A percentile compares a stretch with the other conserved stretches of the same genome.
phyloP scores from a whole-genome alignment of 805 yeast species.

The Cyberlindnera maclurae region DNA sequence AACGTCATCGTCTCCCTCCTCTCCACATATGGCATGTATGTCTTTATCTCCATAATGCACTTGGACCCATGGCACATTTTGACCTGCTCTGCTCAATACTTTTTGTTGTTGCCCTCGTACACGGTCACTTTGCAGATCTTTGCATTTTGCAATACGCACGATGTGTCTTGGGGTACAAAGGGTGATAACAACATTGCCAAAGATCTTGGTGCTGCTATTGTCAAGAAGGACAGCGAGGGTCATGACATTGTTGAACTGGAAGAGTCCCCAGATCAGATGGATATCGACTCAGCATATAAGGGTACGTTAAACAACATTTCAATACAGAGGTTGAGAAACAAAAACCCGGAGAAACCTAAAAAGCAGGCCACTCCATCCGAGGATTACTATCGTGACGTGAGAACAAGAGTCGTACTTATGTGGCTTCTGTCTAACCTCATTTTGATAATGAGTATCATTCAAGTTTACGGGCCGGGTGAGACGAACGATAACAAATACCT shows the following conservation, averaged over 20 bases:
- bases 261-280: slow-evolving; percentile 59
- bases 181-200: slow-evolving; percentile 76
- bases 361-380: slow-evolving; percentile 39
- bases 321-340: slow-evolving; percentile 57
- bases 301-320: slow-evolving; percentile 67
- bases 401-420: slow-evolving; percentile 91
- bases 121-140: slow-evolving; percentile 90
- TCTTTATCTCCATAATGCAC: slow-evolving; percentile 73
- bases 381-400: slow-evolving; percentile 90
- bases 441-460: slow-evolving; percentile 80
- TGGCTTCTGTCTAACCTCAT: slow-evolving; percentile 85
- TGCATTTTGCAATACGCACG: slow-evolving; percentile 97
- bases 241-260: slow-evolving; percentile 75
- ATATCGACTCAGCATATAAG: slow-evolving; percentile 76
- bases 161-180: slow-evolving; percentile 98
- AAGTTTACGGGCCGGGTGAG: slow-evolving; percentile 65
- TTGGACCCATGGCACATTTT: slow-evolving; percentile 96
- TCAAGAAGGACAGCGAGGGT: slow-evolving; percentile 64
- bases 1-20: slow-evolving; percentile 78
- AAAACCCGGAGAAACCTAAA: slow-evolving; percentile 36
- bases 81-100: slow-evolving; percentile 82
- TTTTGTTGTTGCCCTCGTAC: slow-evolving; percentile 83
- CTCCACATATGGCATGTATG: slow-evolving; percentile 89
- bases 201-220: slow-evolving; percentile 69
- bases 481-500: slow-evolving; percentile 67